Base-by-base conservation (phyloP, 805 yeast species). In the Candida bentonensis region DNA sequence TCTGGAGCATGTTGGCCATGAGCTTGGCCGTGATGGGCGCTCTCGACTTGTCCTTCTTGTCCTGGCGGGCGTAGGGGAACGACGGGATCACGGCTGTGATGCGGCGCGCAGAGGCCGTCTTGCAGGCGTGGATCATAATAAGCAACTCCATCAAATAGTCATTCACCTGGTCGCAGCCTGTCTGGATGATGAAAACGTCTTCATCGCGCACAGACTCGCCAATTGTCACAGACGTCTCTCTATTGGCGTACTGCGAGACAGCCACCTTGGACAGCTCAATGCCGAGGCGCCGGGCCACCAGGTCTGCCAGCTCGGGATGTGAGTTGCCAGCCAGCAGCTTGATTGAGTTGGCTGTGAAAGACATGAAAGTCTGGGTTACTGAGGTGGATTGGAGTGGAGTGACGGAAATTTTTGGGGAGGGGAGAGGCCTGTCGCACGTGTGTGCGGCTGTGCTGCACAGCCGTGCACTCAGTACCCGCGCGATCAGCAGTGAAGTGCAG, bases 11-110 rank as follows among this genome's bases (percentile, higher is more conserved):
- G 58, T 89, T 85, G 4, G 97, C 97, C 65, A 89, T 77, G 49
- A 89, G 69, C 60, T 89, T 88, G 43, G 97, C 97, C 5, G 96
- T 86, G 49, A 89, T 87, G 23, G 97, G 96, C 7, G 96, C 97
- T 55, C 98, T 74, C 40, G 89, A 79, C 62, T 89, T 89, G 63
- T 89, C 97, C 63, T 89, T 89, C 63, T 88, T 83, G 64, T 89
- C 98, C 63, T 89, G 98, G 65, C 98, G 77, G 2, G 97, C 97
- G 59, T 89, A 89, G 13, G 96, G 96, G 67, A 88, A 89, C 63
- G 82, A 84, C 41, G 98, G 98, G 48, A 92, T 76, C 45, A 89
- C 94, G 0, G 95, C 96, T 0, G 96, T 88, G 58, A 89, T 82
- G 49, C 89, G 72, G 58, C 96, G 74, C 1, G 96, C 96, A 26